Evolutionary conservation across 2,329 filamentous ascomycete species (phyloP).

Genomic region (Trichoderma endophyticum): DNA sequence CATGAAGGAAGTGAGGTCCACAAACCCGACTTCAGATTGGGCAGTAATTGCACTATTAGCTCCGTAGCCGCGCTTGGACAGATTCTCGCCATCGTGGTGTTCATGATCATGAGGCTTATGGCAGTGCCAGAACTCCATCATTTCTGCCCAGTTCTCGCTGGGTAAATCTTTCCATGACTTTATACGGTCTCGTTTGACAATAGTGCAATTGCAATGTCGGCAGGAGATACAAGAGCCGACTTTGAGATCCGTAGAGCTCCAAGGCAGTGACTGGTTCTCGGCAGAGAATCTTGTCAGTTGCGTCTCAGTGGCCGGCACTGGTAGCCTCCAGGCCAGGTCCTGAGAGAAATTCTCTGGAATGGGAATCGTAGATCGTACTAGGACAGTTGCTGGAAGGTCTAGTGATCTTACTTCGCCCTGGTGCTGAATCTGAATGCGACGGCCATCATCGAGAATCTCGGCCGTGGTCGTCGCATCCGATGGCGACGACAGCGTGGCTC

Average conservation of each 20-base stretch:
- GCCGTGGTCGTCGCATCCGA: constrained; percentile 42
- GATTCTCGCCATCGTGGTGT: constrained; percentile 43
- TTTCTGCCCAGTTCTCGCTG: constrained; percentile 97
- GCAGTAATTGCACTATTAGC: constrained; percentile 72
- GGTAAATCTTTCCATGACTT: constrained; percentile 84
- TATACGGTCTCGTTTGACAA: constrained; percentile 41
- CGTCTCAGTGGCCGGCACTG: constrained; percentile 32
- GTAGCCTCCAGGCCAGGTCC: constrained; percentile 54
- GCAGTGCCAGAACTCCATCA: constrained; percentile 99
- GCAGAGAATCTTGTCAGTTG: constrained; percentile 28
- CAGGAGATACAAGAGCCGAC: constrained; percentile 42
- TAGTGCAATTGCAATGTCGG: constrained; percentile 35
- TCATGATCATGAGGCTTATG: constrained; percentile 75
- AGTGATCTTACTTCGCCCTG: constrained; percentile 35
- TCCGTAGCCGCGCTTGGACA: constrained; percentile 73
- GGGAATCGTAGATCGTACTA: constrained; percentile 36
- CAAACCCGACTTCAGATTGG: constrained; percentile 65
- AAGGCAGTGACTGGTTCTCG: constrained; percentile 47
- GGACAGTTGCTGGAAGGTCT: constrained; percentile 43
- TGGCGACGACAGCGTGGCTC: constrained; percentile 47
- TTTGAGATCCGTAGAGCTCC: constrained; percentile 52
- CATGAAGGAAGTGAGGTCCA: constrained; percentile 77
- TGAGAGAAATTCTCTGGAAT: constrained; percentile 31
- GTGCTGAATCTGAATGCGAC: constrained; percentile 48
- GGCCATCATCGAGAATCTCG: constrained; percentile 44